These are phyloP conservation scores for Harringtonia aguacate DNA, from an alignment of 2,329 filamentous ascomycete genomes.

Conservation along the genomic window DNA sequence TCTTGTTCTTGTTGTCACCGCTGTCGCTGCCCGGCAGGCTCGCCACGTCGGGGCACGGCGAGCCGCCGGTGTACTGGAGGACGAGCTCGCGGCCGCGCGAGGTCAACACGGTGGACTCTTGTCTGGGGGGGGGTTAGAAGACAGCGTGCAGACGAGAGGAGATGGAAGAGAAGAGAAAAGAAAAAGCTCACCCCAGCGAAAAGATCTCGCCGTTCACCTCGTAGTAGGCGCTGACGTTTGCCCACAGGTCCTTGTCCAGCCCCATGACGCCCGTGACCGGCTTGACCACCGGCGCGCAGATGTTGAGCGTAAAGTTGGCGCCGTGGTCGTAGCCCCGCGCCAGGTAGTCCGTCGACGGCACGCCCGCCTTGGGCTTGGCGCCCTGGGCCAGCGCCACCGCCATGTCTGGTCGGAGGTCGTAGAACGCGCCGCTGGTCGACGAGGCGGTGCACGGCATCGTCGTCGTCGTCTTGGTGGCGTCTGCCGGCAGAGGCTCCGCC, in stretches of 20 bases:
- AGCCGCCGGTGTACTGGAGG: constrained; percentile 67
- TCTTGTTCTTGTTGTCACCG: too few relatives aligned
- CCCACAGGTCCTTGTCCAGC: constrained; percentile 50
- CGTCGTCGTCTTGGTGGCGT: constrained; percentile 22
- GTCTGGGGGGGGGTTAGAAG: constrained; percentile 24
- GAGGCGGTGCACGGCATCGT: constrained; percentile 43
- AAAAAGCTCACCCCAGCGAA: constrained; percentile 56
- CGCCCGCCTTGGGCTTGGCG: constrained; percentile 30
- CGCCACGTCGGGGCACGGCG: constrained; percentile 50
- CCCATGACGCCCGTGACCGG: constrained; percentile 51
- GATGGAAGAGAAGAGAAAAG: neutral
- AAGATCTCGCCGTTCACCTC: constrained; percentile 53
- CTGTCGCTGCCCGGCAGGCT: neutral
- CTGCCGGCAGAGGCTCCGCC: neutral
- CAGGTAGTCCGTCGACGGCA: constrained; percentile 41
- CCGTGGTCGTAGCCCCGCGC: constrained; percentile 67
- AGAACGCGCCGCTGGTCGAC: constrained; percentile 46
- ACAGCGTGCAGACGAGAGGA: too few relatives aligned
- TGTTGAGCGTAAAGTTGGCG: constrained; percentile 75
- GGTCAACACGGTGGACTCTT: constrained; percentile 40
- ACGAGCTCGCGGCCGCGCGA: constrained; percentile 64
- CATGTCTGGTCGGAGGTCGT: constrained; percentile 45
- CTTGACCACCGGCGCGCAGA: constrained; percentile 67
- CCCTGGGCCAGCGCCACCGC: constrained; percentile 33
- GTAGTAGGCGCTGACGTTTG: constrained; percentile 74